Evolutionary conservation across 1,284 basidiomycete species (phyloP), one percentile per base, ranked within the genome.

Genomic region (Melampsora larici-populina): DNA sequence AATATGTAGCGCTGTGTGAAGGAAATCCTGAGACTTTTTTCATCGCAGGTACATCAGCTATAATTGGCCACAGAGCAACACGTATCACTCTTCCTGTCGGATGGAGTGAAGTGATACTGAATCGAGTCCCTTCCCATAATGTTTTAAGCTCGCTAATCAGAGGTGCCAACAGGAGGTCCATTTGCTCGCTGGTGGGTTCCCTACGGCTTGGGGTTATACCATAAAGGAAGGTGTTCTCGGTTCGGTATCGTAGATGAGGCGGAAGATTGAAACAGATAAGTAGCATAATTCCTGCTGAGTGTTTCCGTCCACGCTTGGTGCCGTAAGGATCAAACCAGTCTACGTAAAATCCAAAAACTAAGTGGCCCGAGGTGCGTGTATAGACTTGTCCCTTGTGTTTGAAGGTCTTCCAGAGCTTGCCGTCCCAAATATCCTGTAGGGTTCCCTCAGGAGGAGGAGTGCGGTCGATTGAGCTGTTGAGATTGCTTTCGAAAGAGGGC

Each of bases 21-120:
- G 72, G 55, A 48, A 36, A 49, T 13, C 63, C 72, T 31, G 64
- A 43, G 72, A 63, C n/a, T n/a, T n/a, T n/a, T n/a, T n/a, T n/a
- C n/a, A n/a, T n/a, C n/a, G n/a, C n/a, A n/a, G n/a, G n/a, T 21
- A 75, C n/a, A 55, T 75, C 65, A 21, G 72, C 72, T 58, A 75
- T 75, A 17, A 75, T 29, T 21, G 72, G 64, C 15, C 66, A 75
- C 11, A 75, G 17, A 1, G 51, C 72, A 8, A 40, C 72, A 33
- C 60, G 55, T 4, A 75, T 67, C 26, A 43, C n/a, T 24, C 49
- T 8, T 9, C 72, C 72, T 67, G 66, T 3, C 18, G 29, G 51
- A 58, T 43, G 21, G 36, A 58, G 63, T 24, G 21, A 29, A n/a
- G 72, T 75, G 43, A 58, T 15, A 9, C 13, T 40, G 33, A 75